Evolutionary conservation across 352 stramenopile species (phyloP).

Genomic region (Globisporangium echinulatum): DNA sequence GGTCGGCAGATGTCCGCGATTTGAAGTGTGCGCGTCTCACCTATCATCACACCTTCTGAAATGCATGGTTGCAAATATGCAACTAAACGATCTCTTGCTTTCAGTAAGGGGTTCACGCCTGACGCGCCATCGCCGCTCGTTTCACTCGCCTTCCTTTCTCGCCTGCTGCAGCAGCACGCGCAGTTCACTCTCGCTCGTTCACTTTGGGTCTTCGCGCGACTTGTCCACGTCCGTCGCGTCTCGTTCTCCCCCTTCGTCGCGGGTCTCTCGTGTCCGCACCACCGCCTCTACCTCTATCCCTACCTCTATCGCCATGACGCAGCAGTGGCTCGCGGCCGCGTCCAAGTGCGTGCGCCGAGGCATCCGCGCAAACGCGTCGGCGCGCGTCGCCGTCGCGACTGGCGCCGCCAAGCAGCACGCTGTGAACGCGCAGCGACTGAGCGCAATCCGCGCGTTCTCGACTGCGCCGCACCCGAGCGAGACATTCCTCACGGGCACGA

Average conservation of each 20-base stretch:
- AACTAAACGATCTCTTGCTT: not conserved
- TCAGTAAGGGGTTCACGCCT: not conserved
- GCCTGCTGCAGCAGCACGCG: not conserved
- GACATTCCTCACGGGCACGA: conserved; percentile 93
- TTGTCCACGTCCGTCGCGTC: not conserved
- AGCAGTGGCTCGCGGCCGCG: conserved; percentile 49
- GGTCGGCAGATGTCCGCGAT: not conserved
- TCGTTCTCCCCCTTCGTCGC: not conserved
- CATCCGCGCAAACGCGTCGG: conserved; percentile 23
- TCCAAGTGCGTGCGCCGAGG: conserved; percentile 49
- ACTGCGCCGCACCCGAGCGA: conserved; percentile 74
- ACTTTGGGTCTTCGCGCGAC: not conserved
- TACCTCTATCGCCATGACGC: conserved; percentile 26
- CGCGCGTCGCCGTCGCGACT: conserved; percentile 3
- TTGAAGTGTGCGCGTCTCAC: not conserved
- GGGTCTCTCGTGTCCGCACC: not conserved
- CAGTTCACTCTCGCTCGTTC: not conserved
- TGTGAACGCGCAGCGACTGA: conserved; percentile 2
- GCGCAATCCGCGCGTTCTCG: conserved; percentile 38
- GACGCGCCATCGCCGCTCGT: not conserved
- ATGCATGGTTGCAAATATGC: not conserved
- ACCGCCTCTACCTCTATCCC: not conserved
- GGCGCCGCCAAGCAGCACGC: not conserved
- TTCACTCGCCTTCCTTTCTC: not conserved
- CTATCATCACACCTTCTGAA: not conserved